phyloP scores from a whole-genome alignment of 2,329 filamentous ascomycete species.

The Nemania sp. region DNA sequence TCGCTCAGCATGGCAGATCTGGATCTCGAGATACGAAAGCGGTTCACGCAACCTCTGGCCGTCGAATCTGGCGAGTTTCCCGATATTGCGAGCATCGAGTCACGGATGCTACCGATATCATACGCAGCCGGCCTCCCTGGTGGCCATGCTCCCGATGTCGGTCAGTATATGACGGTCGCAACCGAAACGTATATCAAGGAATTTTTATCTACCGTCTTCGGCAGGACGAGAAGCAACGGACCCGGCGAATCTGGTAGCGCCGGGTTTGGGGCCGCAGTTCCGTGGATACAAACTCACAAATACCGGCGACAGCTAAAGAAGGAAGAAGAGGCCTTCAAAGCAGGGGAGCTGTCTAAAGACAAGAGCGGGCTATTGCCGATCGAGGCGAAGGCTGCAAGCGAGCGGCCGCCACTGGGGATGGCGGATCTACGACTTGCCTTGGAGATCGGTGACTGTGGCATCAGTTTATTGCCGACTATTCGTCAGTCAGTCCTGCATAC shows the following conservation, averaged over 20 bases:
- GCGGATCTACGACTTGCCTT: conserved; percentile 78
- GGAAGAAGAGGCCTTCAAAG: conserved; percentile 74
- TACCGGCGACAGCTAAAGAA: conserved; percentile 75
- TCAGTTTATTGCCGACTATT: conserved; percentile 78
- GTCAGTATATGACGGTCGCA: conserved; percentile 67
- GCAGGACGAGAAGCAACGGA: conserved; percentile 67
- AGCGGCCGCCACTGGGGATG: conserved; percentile 73
- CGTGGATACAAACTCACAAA: conserved; percentile 77
- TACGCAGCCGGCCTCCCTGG: conserved; percentile 66
- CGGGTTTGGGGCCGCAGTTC: conserved; percentile 66
- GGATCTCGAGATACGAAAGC: conserved; percentile 69
- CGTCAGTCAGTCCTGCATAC: conserved; percentile 70
- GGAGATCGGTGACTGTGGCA: conserved; percentile 73
- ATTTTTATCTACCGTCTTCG: conserved; percentile 65
- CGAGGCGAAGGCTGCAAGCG: conserved; percentile 76
- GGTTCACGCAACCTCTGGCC: conserved; percentile 66
- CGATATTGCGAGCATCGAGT: conserved; percentile 65
- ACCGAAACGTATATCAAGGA: conserved; percentile 72
- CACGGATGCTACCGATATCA: conserved; percentile 69
- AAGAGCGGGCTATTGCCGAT: conserved; percentile 78
- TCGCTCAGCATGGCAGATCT: conserved; percentile 52
- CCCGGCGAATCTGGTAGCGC: conserved; percentile 65
- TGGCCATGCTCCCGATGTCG: conserved; percentile 63
- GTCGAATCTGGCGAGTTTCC: conserved; percentile 73
- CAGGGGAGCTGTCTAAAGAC: conserved; percentile 76